Conservation (phyloP, 2,329 filamentous ascomycete species). For the Penicillium expansum region DNA sequence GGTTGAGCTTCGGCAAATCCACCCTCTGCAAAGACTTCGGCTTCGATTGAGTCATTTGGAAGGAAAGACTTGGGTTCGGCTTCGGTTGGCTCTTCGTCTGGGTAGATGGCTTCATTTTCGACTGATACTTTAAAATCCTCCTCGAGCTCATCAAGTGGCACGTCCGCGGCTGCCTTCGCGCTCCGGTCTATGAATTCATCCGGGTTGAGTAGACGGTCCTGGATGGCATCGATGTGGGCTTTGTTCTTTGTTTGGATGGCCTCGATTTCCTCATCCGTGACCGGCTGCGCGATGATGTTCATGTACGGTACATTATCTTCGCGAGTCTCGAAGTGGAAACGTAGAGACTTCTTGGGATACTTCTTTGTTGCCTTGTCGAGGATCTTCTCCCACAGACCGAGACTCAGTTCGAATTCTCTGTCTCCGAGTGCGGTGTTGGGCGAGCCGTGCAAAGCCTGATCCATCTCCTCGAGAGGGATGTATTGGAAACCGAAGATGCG, state of each 20-base stretch:
- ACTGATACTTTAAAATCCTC: background rate
- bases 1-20: background rate
- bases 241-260: conserved; percentile 68
- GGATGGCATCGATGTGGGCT: conserved; percentile 65
- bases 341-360: conserved; percentile 72
- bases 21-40: background rate
- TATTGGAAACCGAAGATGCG: conserved; percentile 99
- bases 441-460: conserved; percentile 81
- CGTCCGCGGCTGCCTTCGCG: conserved; percentile 15
- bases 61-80: too few relatives aligned
- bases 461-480: conserved; percentile 81
- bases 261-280: conserved; percentile 69
- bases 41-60: background rate
- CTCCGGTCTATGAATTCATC: conserved; percentile 13
- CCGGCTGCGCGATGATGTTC: conserved; percentile 87
- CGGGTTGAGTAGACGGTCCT: conserved; percentile 49
- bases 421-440: conserved; percentile 67
- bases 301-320: conserved; percentile 62
- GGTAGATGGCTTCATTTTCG: background rate
- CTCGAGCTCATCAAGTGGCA: background rate
- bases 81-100: background rate
- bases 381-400: conserved; percentile 74
- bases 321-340: conserved; percentile 78
- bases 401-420: conserved; percentile 77
- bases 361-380: conserved; percentile 70